Percentiles rank a stretch among this genome's conserved stretches.
Evolutionary conservation across 1,139 yeast species (phyloP).

Genomic region (Candida buenavistaensis): DNA sequence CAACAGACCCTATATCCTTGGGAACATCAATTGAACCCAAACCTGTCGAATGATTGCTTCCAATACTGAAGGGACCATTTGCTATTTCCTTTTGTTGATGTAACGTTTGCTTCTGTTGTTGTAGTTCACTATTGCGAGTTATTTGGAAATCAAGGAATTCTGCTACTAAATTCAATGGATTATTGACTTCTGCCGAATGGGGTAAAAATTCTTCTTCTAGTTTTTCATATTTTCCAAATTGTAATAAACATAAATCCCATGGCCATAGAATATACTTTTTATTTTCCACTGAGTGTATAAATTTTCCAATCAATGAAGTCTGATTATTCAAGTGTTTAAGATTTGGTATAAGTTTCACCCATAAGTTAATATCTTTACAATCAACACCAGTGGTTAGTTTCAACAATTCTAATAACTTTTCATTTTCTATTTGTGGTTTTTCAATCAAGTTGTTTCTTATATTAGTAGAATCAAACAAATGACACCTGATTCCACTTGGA

Average conservation of each 20-base stretch:
- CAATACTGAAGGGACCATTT: conserved; percentile 22
- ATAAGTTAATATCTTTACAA: conserved; percentile 22
- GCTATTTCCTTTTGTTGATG: conserved; percentile 11
- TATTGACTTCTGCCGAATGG: conserved; percentile 13
- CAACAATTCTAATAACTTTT: conserved; percentile 47
- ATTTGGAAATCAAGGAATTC: conserved; percentile 40
- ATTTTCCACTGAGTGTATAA: conserved; percentile 51
- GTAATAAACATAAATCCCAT: conserved; percentile 59
- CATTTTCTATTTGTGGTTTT: conserved; percentile 30
- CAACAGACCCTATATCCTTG: conserved; percentile 15
- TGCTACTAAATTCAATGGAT: conserved; percentile 36
- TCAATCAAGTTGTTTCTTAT: conserved; percentile 14
- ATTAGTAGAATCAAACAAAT: conserved; percentile 39
- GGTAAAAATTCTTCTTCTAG: conserved; percentile 2
- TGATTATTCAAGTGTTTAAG: conserved; percentile 66
- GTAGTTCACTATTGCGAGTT: conserved; percentile 18
- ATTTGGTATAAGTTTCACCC: conserved; percentile 72
- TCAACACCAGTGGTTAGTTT: conserved; percentile 57
- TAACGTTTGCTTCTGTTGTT: conserved; percentile 10
- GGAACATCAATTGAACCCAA: conserved; percentile 24
- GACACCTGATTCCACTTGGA: conserved; percentile 77
- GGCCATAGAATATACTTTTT: conserved; percentile 72
- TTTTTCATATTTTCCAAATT: conserved; percentile 36
- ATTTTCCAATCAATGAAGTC: conserved; percentile 62
- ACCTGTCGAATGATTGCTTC: conserved; percentile 28